Conservation (phyloP, 768 basidiomycete genomes). For the Mycena polygramma region DNA sequence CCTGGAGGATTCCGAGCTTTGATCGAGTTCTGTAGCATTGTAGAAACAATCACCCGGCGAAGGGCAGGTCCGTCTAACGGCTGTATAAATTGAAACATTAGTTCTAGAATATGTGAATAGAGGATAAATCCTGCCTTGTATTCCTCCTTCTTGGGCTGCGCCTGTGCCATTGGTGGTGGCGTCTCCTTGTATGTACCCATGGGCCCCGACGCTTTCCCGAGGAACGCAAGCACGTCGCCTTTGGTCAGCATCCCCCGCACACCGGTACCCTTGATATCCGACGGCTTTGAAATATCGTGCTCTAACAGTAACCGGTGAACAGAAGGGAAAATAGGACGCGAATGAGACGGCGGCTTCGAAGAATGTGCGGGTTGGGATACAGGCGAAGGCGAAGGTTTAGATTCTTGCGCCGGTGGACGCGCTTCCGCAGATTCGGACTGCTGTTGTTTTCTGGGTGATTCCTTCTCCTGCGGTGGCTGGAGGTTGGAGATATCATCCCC, state of each 20-base stretch:
- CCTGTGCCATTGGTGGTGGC: slow-evolving; percentile 49
- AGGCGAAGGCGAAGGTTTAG: slow-evolving; percentile 44
- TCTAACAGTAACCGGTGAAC: slow-evolving; percentile 86
- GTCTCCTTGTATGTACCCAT: slow-evolving; percentile 77
- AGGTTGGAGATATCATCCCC: slow-evolving; percentile 95
- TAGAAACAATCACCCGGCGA: slow-evolving; percentile 74
- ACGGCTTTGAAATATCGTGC: slow-evolving; percentile 68
- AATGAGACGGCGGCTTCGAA: slow-evolving; percentile 59
- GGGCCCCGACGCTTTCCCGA: slow-evolving; percentile 87
- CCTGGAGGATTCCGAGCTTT: slow-evolving; percentile 62
- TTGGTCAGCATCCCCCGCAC: slow-evolving; percentile 95
- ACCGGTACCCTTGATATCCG: slow-evolving; percentile 88
- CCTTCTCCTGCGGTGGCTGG: slow-evolving; percentile 67
- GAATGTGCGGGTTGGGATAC: slow-evolving; percentile 49
- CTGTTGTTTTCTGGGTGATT: slow-evolving; percentile 43
- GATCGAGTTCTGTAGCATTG: slow-evolving; percentile 67
- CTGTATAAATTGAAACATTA: slow-evolving; percentile 39
- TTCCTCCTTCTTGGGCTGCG: slow-evolving; percentile 52
- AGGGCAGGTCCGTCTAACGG: slow-evolving; percentile 75
- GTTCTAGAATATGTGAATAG: background rate
- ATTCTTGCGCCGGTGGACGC: slow-evolving; percentile 47
- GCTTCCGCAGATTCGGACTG: slow-evolving; percentile 34
- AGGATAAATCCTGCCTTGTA: slow-evolving; percentile 50
- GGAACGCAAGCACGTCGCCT: slow-evolving; percentile 90
- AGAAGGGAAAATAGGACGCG: slow-evolving; percentile 89